Evolutionary conservation across 2,329 filamentous ascomycete species (phyloP), one percentile per base, ranked within the genome.

Genomic region (Fusarium sp.): DNA sequence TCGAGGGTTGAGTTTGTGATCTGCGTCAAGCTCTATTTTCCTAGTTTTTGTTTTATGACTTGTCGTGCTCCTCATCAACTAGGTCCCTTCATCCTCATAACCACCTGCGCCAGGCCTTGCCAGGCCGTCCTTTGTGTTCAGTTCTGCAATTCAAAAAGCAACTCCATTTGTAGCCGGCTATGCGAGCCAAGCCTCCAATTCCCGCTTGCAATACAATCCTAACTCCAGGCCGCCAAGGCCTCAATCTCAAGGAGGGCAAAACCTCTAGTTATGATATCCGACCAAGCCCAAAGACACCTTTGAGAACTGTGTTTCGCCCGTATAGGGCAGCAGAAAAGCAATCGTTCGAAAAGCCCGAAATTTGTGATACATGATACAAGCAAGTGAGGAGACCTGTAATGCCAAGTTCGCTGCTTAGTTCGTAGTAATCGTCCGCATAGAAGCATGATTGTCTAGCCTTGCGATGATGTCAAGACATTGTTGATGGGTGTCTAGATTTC

Each of bases 311-410:
- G 19, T 52, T 37, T 44, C 56, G 54, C 63, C 57, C 42, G 33
- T 46, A 19, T 21, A 29, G 53, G 54, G 56, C 56, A 54, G 53
- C 42, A 57, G 44, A 70, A 70, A 66, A 59, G 43, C 62, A 53
- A 61, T 59, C 43, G 45, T 61, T 53, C 44, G 39, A 65, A 62
- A 63, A 63, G 46, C 55, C 49, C 46, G 52, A 69, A 57, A 54
- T 49, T 67, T 66, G 66, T 74, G 66, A 66, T 74, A 73, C 70
- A 73, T 70, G 63, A 61, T 68, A 67, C 60, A 61, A 68, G 58
- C 49, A 54, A 51, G 59, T 56, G 52, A 62, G 45, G 49, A 63
- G 58, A 57, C 46, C 43, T 49, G 41, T 48, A 8, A 60, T 48
- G 35, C 47, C 43, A 58, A 41, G 44, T 43, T 29, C 39, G 38